phyloP scores from a whole-genome alignment of 306 rosid species.

The Purshia tridentata region DNA sequence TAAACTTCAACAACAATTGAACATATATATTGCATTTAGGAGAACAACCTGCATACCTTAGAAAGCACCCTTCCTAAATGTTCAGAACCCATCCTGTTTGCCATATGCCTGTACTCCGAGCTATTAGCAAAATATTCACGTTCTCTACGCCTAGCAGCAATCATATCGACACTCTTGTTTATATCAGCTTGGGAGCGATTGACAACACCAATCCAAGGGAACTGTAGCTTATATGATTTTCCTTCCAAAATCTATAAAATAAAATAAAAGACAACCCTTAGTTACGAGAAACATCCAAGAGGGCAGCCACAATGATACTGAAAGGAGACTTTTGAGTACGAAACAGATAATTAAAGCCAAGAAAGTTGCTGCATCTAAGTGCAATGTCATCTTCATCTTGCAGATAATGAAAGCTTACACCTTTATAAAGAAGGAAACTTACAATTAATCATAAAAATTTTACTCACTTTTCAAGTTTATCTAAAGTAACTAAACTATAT shows the following conservation, averaged over 20 bases:
- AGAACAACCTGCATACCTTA: conserved; percentile 30
- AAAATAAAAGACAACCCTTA: background rate
- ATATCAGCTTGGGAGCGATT: conserved; percentile 57
- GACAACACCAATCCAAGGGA: conserved; percentile 54
- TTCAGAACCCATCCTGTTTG: conserved; percentile 48
- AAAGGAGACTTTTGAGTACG: background rate
- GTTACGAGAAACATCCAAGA: background rate
- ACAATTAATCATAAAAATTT: background rate
- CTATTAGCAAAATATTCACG: conserved; percentile 42
- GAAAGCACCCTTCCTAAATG: conserved; percentile 50
- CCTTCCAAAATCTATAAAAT: conserved; percentile 44
- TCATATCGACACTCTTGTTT: conserved; percentile 50
- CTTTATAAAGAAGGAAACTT: background rate
- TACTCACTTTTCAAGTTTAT: background rate
- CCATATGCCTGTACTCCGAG: conserved; percentile 41
- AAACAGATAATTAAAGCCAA: background rate
- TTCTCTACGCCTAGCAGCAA: conserved; percentile 47
- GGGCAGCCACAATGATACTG: background rate
- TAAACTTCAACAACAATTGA: conserved; percentile 5
- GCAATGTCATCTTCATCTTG: background rate
- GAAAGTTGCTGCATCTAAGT: background rate
- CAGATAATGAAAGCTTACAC: too few relatives aligned
- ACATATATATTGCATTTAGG: background rate
- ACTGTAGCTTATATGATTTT: conserved; percentile 41
- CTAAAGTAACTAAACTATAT: background rate